Evolutionary conservation across 805 yeast genomes (phyloP), one percentile per base, ranked within the genome.

Genomic region (Monosporozyma servazzii): DNA sequence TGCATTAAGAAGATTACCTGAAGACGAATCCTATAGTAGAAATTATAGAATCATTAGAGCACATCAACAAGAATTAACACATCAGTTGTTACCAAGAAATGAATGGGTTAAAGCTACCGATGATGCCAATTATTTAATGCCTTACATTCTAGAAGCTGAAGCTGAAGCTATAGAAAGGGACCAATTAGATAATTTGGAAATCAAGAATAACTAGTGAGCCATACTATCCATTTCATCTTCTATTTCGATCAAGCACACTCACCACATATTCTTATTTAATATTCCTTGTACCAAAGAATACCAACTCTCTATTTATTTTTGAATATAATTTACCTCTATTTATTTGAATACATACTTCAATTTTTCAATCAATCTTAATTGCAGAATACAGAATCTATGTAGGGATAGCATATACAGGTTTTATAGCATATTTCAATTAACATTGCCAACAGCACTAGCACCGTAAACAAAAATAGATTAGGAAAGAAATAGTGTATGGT

Each of bases 141-240:
- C 96, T 61, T 86, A 86, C 75, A 75, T 93, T 56, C 79, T 90
- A 66, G 97, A 93, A 77, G 95, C 91, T 55, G 98, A 93, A 76
- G 88, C 87, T 63, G 97, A 88, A 72, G 84, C 82, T 48, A 76
- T 78, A 57, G 99, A 93, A 77, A 88, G 84, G 74, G 82, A 78
- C 56, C 93, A 84, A 66, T 81, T 93, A 66, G 96, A 93, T 78
- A 85, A 87, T 78, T 76, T 88, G 60, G 73, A 53, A 44, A 42
- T 44, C 17, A 48, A 49, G 37, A 51, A 49, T 9, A 41, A 39
- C 15, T 39, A 39, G 15, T 18, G 8, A 33, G 37, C 37, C n/a
- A 13, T 33, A 13, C n/a, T 15, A 11, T 11, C 33, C 33, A 30
- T 30, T 30, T 30, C 15, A 30, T 13, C 36, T 11, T 30, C 15